Evolutionary conservation across 2,329 filamentous ascomycete species (phyloP).

Genomic region (Zymoseptoria ardabiliae): DNA sequence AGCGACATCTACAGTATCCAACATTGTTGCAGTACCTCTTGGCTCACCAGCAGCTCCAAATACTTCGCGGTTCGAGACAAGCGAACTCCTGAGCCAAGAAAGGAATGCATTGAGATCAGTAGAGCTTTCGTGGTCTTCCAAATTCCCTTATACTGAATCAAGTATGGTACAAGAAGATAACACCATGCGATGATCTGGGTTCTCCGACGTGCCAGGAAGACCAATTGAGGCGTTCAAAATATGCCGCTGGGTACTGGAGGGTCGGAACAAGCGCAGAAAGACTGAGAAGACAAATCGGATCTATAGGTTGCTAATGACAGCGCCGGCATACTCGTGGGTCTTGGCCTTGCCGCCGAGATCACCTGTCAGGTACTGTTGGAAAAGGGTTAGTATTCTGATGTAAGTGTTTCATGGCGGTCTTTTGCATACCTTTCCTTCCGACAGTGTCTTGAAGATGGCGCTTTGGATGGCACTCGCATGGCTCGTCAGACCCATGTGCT

Average conservation of each 20-base stretch:
- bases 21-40: no score
- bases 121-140: neutral
- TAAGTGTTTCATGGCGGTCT: neutral
- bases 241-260: neutral
- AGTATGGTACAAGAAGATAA: neutral
- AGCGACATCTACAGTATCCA: neutral
- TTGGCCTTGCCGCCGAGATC: constrained; percentile 94
- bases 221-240: neutral
- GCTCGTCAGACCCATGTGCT: constrained; percentile 87
- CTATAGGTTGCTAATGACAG: constrained; percentile 67
- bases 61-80: neutral
- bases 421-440: constrained; percentile 74
- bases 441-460: constrained; percentile 89
- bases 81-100: neutral
- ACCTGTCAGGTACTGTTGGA: constrained; percentile 65
- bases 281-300: neutral
- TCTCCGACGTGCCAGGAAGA: neutral
- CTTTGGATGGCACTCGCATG: constrained; percentile 85
- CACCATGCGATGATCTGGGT: neutral
- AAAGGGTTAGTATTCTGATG: constrained; percentile 1
- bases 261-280: neutral
- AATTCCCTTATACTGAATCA: neutral
- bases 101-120: neutral
- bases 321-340: constrained; percentile 86
- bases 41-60: no score